Conservation (phyloP, 2,329 filamentous ascomycete genomes). For the Hansfordia pulvinata region DNA sequence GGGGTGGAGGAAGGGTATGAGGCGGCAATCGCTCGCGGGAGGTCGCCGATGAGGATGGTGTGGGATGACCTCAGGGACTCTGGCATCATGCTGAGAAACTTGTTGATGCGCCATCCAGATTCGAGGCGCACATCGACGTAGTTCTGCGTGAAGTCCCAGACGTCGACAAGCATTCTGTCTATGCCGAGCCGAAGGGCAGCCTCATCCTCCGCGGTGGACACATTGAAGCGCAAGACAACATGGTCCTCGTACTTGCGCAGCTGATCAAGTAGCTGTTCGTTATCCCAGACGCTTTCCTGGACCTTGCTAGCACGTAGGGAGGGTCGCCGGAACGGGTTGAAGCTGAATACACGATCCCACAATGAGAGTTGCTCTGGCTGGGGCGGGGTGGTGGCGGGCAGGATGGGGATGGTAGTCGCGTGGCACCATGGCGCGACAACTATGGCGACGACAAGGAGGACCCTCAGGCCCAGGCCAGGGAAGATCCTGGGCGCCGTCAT, state of each 20-base stretch:
- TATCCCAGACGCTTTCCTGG: conserved; percentile 11
- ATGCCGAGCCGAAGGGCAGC: conserved; percentile 58
- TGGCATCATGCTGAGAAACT: conserved; percentile 68
- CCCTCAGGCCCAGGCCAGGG: background rate
- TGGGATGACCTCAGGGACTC: conserved; percentile 57
- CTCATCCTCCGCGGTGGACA: conserved; percentile 57
- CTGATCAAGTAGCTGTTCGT: conserved; percentile 15
- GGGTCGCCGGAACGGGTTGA: conserved; percentile 8
- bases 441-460: background rate
- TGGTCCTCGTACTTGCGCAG: conserved; percentile 55
- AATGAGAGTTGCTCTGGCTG: conserved; percentile 9
- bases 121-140: conserved; percentile 74
- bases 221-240: conserved; percentile 80
- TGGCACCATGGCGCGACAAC: background rate
- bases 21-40: conserved; percentile 64
- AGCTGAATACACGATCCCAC: conserved; percentile 11
- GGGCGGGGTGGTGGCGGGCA: background rate
- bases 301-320: conserved; percentile 5
- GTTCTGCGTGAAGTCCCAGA: conserved; percentile 74
- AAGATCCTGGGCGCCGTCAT: background rate
- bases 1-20: conserved; percentile 47
- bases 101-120: conserved; percentile 59
- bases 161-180: conserved; percentile 66
- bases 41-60: conserved; percentile 63
- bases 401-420: background rate